phyloP scores from a whole-genome alignment of 257 asterid species.

The Linaria vulgaris region DNA sequence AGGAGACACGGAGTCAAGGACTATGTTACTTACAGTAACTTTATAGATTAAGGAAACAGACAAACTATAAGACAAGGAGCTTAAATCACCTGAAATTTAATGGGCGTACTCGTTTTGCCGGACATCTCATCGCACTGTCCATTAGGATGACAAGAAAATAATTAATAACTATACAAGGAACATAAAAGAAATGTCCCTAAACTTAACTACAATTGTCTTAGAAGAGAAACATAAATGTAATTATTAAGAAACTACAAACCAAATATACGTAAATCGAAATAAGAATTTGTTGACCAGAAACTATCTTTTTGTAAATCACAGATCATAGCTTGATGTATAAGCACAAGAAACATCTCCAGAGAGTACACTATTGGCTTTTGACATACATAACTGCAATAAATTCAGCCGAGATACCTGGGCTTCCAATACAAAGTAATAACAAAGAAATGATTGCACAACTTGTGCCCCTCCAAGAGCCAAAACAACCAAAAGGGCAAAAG shows the following conservation, averaged over 20 bases:
- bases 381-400: neutral
- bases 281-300: too few relatives aligned
- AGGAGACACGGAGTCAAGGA: too few relatives aligned
- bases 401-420: neutral
- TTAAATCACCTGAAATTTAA: slow-evolving; percentile 61
- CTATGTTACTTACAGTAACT: neutral
- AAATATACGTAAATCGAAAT: neutral
- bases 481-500: neutral
- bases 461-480: neutral
- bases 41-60: too few relatives aligned
- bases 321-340: neutral
- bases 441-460: neutral
- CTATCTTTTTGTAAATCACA: neutral
- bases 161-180: slow-evolving; percentile 15
- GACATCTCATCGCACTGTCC: slow-evolving; percentile 70
- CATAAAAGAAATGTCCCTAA: neutral
- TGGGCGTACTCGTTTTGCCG: slow-evolving; percentile 56
- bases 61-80: slow-evolving; percentile 10
- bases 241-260: neutral
- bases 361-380: neutral
- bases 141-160: slow-evolving; percentile 17
- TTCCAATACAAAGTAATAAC: neutral
- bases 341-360: slow-evolving; percentile 17
- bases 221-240: neutral
- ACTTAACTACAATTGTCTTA: neutral